Evolutionary conservation across 257 asterid genomes (phyloP).

Genomic region (Solanum clarkiae): DNA sequence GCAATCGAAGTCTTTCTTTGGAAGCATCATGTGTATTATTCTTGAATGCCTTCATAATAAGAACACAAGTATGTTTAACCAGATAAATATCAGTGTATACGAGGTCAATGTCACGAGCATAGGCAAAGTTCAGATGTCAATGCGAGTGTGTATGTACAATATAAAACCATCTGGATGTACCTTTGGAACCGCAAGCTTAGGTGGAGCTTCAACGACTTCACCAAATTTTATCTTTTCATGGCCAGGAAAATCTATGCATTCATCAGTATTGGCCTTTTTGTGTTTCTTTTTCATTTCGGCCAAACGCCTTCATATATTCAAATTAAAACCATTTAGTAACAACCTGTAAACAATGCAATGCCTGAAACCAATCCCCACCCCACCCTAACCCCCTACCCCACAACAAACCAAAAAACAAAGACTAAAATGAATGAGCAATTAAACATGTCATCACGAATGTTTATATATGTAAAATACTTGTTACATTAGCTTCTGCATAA

Average conservation of each 20-base stretch:
- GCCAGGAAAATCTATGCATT: constrained; percentile 35
- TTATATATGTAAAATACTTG: neutral
- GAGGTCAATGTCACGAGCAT: neutral
- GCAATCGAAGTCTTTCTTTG: constrained; percentile 76
- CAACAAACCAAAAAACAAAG: neutral
- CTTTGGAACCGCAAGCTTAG: constrained; percentile 67
- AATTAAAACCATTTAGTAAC: neutral
- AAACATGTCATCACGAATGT: neutral
- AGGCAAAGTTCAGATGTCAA: neutral
- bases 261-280: constrained; percentile 25
- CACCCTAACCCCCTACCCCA: neutral
- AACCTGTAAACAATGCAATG: neutral
- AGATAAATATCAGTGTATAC: neutral
- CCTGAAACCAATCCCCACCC: neutral
- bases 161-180: constrained; percentile 11
- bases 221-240: constrained; percentile 69
- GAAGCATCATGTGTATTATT: constrained; percentile 43
- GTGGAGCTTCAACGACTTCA: constrained; percentile 86
- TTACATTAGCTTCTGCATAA: neutral
- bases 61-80: neutral
- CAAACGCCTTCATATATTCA: constrained; percentile 42
- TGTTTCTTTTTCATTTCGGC: constrained; percentile 68
- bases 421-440: neutral
- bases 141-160: neutral
- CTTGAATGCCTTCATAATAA: constrained; percentile 41